Conservation (phyloP, 371 early-diverging fungal genomes). For the Batrachochytrium dendrobatidis region DNA sequence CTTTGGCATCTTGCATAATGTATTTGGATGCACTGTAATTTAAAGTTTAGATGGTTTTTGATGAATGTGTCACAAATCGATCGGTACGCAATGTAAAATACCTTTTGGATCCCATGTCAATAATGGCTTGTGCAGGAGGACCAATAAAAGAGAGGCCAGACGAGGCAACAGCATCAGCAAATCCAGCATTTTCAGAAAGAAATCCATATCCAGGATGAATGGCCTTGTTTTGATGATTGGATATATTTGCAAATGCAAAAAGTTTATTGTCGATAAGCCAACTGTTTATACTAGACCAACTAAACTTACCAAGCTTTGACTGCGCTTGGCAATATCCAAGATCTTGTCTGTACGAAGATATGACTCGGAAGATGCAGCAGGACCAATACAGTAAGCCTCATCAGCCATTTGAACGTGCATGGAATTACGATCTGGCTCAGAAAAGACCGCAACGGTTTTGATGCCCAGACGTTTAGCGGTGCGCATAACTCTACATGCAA, state of each 20-base stretch:
- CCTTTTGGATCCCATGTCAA: conserved; percentile 92
- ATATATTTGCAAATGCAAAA: conserved; percentile 6
- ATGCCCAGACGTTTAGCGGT: conserved; percentile 56
- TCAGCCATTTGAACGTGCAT: conserved; percentile 84
- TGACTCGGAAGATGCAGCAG: conserved; percentile 74
- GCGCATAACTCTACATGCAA: conserved; percentile 85
- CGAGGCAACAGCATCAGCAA: conserved; percentile 66
- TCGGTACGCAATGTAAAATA: conserved; percentile 23
- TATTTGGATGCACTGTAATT: conserved; percentile 71
- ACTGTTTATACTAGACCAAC: not conserved
- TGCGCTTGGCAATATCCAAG: conserved; percentile 64
- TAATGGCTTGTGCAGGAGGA: conserved; percentile 84
- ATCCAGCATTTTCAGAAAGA: conserved; percentile 85
- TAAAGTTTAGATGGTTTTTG: not conserved
- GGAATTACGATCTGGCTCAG: conserved; percentile 80
- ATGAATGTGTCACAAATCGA: not conserved
- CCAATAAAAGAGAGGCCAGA: conserved; percentile 79
- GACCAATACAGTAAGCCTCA: conserved; percentile 87
- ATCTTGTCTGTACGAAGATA: conserved; percentile 81
- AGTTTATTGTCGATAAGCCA: not conserved
- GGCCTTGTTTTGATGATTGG: conserved; percentile 43
- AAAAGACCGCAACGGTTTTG: conserved; percentile 89
- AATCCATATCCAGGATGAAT: conserved; percentile 94
- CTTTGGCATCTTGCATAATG: conserved; percentile 83
- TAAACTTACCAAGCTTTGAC: conserved; percentile 64